A percentile compares a stretch with the other conserved stretches of the same genome.
These are phyloP conservation scores for Trichopus zeylanicus DNA, from an alignment of 116 monocot species.

Conservation along the genomic window DNA sequence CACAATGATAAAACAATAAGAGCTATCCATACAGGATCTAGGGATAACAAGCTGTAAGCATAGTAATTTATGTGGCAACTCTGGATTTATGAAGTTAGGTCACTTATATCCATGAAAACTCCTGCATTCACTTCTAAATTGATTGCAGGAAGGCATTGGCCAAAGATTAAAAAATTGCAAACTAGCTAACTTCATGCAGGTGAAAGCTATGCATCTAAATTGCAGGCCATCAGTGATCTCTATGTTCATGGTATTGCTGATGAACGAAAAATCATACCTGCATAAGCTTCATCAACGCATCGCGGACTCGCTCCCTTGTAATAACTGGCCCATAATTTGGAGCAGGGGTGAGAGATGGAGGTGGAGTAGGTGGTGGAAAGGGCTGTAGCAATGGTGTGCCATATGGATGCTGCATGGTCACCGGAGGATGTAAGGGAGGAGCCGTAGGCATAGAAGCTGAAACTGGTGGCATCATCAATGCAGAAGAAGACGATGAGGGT, in stretches of 20 bases:
- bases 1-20: no score
- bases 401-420: conserved; percentile 60
- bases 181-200: background rate
- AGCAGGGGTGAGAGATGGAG: conserved; percentile 67
- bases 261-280: conserved; percentile 45
- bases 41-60: no score
- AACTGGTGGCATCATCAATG: conserved; percentile 38
- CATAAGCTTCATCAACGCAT: conserved; percentile 66
- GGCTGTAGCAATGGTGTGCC: conserved; percentile 86
- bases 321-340: conserved; percentile 43
- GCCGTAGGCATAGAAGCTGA: conserved; percentile 48
- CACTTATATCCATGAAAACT: no score
- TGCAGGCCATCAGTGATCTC: background rate
- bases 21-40: no score
- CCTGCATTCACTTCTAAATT: no score
- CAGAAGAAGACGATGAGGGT: conserved; percentile 37
- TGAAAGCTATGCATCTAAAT: background rate
- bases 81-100: no score
- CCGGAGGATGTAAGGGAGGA: conserved; percentile 56
- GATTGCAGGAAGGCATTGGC: no score
- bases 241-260: background rate
- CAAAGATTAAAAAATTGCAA: background rate
- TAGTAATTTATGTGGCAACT: no score
- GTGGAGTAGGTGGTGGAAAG: conserved; percentile 80
- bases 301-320: conserved; percentile 72